Percentiles rank a stretch among this genome's conserved stretches.
Evolutionary conservation across 495 filamentous ascomycete genomes (phyloP).

Genomic region (Penicillium waksmanii): DNA sequence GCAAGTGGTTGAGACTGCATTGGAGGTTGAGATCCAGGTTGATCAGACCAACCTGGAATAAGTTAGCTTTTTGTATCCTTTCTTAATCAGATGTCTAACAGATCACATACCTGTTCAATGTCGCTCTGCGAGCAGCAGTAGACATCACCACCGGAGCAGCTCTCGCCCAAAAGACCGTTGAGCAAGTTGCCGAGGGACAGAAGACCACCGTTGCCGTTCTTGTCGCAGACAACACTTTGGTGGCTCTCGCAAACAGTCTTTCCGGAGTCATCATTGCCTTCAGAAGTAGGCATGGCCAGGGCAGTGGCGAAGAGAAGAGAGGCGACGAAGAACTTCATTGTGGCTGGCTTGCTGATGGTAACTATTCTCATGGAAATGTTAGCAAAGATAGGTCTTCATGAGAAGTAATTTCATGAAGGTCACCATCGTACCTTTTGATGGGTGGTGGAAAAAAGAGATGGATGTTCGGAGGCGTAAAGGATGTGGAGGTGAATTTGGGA

Average conservation of each 20-base stretch:
- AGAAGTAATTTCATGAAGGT: not conserved
- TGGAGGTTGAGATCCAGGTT: slow-evolving; percentile 16
- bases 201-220: slow-evolving; percentile 10
- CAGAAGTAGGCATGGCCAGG: slow-evolving; percentile 5
- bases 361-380: not conserved
- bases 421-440: not conserved
- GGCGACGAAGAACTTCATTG: slow-evolving; percentile 13
- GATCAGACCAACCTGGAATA: slow-evolving; percentile 10
- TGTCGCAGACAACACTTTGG: slow-evolving; percentile 13
- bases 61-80: not conserved
- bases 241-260: slow-evolving; percentile 9
- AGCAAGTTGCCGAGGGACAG: slow-evolving; percentile 14
- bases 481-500: not conserved
- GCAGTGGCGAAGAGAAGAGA: slow-evolving; percentile 6
- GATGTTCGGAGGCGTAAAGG: not conserved
- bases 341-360: not conserved
- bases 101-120: slow-evolving; percentile 13
- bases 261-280: not conserved
- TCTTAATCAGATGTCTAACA: not conserved
- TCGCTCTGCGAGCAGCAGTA: slow-evolving; percentile 15
- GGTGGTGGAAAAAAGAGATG: not conserved
- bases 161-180: slow-evolving; percentile 13
- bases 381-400: not conserved
- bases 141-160: slow-evolving; percentile 13
- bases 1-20: slow-evolving; percentile 15